These are phyloP conservation scores for Podochytrium sp. DNA, from an alignment of 192 early-diverging fungal species.

Conservation along the genomic window DNA sequence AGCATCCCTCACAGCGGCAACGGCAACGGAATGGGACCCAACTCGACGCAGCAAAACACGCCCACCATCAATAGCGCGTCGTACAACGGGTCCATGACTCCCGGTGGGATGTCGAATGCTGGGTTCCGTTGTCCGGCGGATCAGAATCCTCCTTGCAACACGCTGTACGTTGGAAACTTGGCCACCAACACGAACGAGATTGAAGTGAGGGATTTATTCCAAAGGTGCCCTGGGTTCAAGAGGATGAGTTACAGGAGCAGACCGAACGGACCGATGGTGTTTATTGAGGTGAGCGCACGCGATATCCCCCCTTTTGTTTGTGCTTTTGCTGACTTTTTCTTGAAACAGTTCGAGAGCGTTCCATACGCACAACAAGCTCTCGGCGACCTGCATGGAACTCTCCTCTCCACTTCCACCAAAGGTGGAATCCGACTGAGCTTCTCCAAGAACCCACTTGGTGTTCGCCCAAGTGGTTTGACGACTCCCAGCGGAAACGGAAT, in stretches of 20 bases:
- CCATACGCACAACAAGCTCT: constrained; percentile 88
- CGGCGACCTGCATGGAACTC: constrained; percentile 83
- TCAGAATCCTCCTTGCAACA: constrained; percentile 99
- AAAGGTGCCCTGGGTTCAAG: constrained; percentile 82
- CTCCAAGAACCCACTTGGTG: constrained; percentile 95
- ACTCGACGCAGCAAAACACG: constrained; percentile 17
- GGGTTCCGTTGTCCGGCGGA: constrained; percentile 58
- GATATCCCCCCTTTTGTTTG: neutral
- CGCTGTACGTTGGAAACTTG: constrained; percentile 97
- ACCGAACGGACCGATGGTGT: constrained; percentile 96
- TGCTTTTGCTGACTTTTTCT: neutral
- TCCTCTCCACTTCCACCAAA: constrained; percentile 81
- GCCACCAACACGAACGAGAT: constrained; percentile 87
- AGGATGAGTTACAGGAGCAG: constrained; percentile 87
- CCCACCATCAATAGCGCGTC: constrained; percentile 28
- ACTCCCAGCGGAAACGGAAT: constrained; percentile 13
- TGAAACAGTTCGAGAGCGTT: constrained; percentile 94
- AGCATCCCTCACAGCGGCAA: neutral
- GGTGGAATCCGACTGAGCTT: constrained; percentile 95
- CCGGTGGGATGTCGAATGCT: constrained; percentile 17
- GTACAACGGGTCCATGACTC: neutral
- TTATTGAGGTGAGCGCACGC: constrained; percentile 76
- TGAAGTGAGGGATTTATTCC: constrained; percentile 85
- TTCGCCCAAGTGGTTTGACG: constrained; percentile 54
- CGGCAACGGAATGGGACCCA: neutral